Conservation (phyloP, 2,329 filamentous ascomycete species). For the Pseudogymnoascus sp. region DNA sequence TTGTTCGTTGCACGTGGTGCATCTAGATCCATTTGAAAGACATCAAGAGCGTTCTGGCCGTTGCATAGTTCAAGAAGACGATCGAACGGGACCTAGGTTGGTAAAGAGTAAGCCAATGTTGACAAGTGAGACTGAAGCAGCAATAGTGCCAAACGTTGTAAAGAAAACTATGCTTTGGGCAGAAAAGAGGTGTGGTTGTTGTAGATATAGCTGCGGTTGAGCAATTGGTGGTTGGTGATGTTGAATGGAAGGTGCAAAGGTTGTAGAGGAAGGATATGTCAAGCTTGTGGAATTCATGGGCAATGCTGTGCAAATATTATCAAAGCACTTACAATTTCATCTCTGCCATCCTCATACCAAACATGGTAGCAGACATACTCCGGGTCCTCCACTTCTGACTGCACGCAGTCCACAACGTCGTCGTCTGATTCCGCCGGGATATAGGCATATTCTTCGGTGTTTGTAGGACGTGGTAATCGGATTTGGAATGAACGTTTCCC, state of each 20-base stretch:
- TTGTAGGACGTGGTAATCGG: not conserved
- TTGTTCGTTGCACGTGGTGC: conserved; percentile 8
- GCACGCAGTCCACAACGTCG: conserved; percentile 25
- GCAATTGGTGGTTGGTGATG: not conserved
- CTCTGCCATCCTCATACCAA: conserved; percentile 27
- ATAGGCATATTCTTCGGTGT: not conserved
- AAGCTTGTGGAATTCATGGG: not conserved
- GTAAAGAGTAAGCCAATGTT: not conserved
- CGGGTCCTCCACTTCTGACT: conserved; percentile 19
- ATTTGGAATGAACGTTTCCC: not conserved
- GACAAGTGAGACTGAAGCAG: not conserved
- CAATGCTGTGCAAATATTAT: not conserved
- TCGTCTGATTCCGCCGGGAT: conserved; percentile 13
- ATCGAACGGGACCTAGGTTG: conserved; percentile 36
- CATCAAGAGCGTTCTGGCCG: conserved; percentile 37
- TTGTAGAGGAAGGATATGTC: not conserved
- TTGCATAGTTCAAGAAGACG: conserved; percentile 37
- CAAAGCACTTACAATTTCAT: conserved; percentile 24
- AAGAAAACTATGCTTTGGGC: not conserved
- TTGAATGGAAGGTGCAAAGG: not conserved
- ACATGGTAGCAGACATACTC: conserved; percentile 24
- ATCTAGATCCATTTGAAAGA: conserved; percentile 27
- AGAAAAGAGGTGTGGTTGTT: not conserved
- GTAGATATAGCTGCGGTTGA: not conserved
- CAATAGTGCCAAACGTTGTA: not conserved